Percentiles rank a stretch among this genome's conserved stretches.
These are phyloP conservation scores for Crinitomyces ghanaensis DNA, from an alignment of 805 yeast genomes.

Conservation along the genomic window DNA sequence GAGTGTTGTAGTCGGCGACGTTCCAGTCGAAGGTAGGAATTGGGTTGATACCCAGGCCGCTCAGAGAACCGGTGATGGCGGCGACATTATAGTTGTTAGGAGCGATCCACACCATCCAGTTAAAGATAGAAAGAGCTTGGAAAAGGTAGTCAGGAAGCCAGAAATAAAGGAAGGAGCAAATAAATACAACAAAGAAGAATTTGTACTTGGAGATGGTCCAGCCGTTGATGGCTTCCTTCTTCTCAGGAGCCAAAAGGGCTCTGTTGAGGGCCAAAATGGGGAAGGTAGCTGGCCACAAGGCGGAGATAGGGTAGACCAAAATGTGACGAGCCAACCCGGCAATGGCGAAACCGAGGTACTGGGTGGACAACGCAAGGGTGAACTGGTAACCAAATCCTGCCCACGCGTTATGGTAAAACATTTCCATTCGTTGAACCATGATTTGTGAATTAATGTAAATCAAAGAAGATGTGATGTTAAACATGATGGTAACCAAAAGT, in stretches of 20 bases:
- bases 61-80: conserved; percentile 40
- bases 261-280: conserved; percentile 45
- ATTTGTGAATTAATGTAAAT: conserved; percentile 18
- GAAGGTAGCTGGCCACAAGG: conserved; percentile 43
- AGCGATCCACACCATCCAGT: conserved; percentile 52
- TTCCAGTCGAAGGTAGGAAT: conserved; percentile 37
- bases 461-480: conserved; percentile 18
- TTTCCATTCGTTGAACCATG: conserved; percentile 18
- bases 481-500: conserved; percentile 41
- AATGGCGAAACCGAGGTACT: conserved; percentile 42
- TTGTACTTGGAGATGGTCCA: conserved; percentile 45
- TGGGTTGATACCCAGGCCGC: conserved; percentile 36
- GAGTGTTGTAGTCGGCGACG: conserved; percentile 28
- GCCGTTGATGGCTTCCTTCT: conserved; percentile 26
- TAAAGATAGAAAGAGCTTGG: conserved; percentile 44
- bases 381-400: conserved; percentile 35
- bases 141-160: conserved; percentile 53
- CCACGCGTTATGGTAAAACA: conserved; percentile 19
- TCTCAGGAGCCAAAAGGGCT: conserved; percentile 28
- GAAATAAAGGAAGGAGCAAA: conserved; percentile 36
- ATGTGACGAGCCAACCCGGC: conserved; percentile 45
- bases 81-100: conserved; percentile 42
- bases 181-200: conserved; percentile 32
- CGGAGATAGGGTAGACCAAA: conserved; percentile 34
- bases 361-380: conserved; percentile 36